Evolutionary conservation across 208 protist species (phyloP).

Genomic region (Trypanosoma brucei): DNA sequence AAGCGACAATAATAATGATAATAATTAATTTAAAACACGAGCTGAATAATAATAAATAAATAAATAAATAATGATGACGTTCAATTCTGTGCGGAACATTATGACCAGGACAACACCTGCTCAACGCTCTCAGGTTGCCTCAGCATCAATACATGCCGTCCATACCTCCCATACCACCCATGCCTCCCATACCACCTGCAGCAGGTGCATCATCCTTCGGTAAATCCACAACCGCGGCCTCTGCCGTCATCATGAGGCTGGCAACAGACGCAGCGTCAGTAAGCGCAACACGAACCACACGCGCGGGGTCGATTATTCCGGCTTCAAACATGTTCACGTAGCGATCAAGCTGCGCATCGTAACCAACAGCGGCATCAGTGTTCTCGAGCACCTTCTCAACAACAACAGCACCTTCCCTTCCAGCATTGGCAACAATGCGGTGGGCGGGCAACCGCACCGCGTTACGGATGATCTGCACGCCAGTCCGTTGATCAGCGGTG

Average conservation of each 20-base stretch:
- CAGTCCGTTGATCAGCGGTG: conserved; percentile 92
- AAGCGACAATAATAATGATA: conserved; percentile 7
- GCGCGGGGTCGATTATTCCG: conserved; percentile 99
- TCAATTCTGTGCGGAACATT: conserved; percentile 11
- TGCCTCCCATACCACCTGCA: conserved; percentile 12
- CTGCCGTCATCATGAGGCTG: conserved; percentile 98
- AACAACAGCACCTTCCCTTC: conserved; percentile 96
- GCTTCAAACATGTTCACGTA: conserved; percentile 98
- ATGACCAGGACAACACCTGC: conserved; percentile 2
- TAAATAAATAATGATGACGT: conserved; percentile 9
- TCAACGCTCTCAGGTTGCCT: neutral
- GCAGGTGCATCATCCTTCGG: conserved; percentile 25
- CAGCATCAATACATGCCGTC: conserved; percentile 15
- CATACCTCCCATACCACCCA: conserved; percentile 21
- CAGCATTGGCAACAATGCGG: conserved; percentile 97
- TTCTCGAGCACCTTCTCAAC: conserved; percentile 94
- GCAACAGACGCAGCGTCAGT: conserved; percentile 95
- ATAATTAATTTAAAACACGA: conserved; percentile 5
- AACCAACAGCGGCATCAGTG: conserved; percentile 83
- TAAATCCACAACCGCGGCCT: conserved; percentile 86
- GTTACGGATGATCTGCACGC: conserved; percentile 94
- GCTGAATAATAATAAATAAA: conserved; percentile 1
- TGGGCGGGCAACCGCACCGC: conserved; percentile 90
- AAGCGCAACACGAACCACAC: conserved; percentile 98
- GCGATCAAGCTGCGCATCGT: conserved; percentile 91